Base-by-base conservation (phyloP, 495 filamentous ascomycete species). In the Monascus purpureus region DNA sequence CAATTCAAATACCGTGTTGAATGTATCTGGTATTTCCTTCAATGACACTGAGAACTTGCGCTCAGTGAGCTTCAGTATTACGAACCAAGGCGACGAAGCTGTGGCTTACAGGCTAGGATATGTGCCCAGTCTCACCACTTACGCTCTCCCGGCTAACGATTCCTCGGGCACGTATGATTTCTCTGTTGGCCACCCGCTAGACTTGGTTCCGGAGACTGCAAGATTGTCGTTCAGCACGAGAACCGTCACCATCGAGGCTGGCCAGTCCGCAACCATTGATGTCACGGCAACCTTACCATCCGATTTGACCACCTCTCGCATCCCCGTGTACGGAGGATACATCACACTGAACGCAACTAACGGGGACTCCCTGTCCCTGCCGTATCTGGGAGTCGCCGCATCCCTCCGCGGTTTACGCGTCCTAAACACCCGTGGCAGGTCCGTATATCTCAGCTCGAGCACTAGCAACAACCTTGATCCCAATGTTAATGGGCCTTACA, bases 21-120 rank as follows among this genome's bases (percentile, higher is more conserved):
- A 57, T 43, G 55, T 62, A 9, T 68, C 64, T 16, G 69, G 58
- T 41, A 53, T 73, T 22, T 60, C 67, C 13, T 72, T 74, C 49
- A 72, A 73, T 43, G 71, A 75, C 43, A 73, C 68, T 4, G 57
- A 65, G 31, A 33, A 70, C 47, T 55, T 73, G 28, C 40, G 51
- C 2, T 22, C 20, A 9, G 56, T 50, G 8, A 49, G 63, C 31
- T 50, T 75, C 39, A 56, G 48, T 35, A 57, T 75, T 45, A 56
- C 47, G 36, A 77, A 77, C 50, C 53, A 59, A 24, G 69, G 64
- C 28, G 41, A 38, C 2, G 47, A 46, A 9, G 48, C 49, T 5
- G 50, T 65, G 38, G 64, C 56, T 14, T 74, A 72, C 46, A 43
- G 43, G 7, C 45, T 75, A 16, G 49, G 34, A 18, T 46, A 55